These are phyloP conservation scores for Yarrowia keelungensis DNA, from an alignment of 805 yeast genomes.

Conservation along the genomic window DNA sequence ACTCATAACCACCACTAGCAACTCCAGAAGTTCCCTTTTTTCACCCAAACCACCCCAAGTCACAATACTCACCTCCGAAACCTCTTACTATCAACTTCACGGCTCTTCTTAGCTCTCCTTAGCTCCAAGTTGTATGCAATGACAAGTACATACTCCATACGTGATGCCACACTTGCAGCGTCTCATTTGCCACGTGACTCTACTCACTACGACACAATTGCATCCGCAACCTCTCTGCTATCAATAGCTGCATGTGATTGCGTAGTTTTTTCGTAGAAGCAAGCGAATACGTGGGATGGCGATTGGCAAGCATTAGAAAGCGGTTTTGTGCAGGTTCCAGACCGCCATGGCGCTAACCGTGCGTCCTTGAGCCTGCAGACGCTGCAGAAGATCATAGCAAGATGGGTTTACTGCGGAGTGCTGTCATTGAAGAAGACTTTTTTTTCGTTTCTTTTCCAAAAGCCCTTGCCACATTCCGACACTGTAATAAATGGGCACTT, in stretches of 20 bases:
- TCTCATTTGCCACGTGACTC: neutral
- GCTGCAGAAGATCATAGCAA: constrained; percentile 19
- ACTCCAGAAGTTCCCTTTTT: no score
- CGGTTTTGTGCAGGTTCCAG: neutral
- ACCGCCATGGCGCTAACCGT: neutral
- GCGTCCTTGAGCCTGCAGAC: neutral
- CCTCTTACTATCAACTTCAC: no score
- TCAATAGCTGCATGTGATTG: neutral
- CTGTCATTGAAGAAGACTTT: constrained; percentile 1
- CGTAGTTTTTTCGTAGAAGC: neutral
- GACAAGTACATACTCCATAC: no score
- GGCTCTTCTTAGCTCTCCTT: no score
- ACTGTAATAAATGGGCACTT: neutral
- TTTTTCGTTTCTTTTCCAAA: neutral
- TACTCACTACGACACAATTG: neutral
- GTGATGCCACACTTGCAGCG: neutral
- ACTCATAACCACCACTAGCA: no score
- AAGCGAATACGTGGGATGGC: neutral
- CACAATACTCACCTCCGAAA: no score
- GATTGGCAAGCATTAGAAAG: neutral
- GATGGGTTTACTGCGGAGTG: constrained; percentile 1
- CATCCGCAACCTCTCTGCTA: neutral
- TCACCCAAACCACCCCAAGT: no score
- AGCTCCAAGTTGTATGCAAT: no score
- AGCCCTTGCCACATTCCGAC: constrained; percentile 2